A percentile compares a stretch with the other conserved stretches of the same genome.
These are phyloP conservation scores for Heterobasidion occidentale DNA, from an alignment of 1,284 basidiomycete species.

Conservation along the genomic window DNA sequence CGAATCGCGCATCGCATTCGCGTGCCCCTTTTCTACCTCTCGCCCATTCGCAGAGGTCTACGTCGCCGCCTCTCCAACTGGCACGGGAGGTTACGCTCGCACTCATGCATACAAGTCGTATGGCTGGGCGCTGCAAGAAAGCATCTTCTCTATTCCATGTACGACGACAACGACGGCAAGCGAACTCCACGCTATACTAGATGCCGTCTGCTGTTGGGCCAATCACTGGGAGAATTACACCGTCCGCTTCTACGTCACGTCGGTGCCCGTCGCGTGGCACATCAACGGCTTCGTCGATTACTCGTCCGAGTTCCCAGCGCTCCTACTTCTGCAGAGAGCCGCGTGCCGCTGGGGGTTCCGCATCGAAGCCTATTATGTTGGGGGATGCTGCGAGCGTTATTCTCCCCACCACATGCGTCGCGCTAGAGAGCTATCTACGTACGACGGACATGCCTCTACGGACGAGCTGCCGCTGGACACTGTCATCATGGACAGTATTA, in stretches of 20 bases:
- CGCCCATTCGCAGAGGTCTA: too few relatives aligned
- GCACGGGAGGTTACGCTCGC: too few relatives aligned
- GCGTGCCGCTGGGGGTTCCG: conserved; percentile 8
- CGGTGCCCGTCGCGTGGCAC: conserved; percentile 8
- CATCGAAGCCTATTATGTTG: conserved; percentile 1
- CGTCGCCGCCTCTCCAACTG: too few relatives aligned
- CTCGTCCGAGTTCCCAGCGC: conserved; percentile 4
- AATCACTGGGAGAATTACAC: conserved; percentile 7
- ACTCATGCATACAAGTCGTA: neutral
- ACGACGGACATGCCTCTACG: neutral
- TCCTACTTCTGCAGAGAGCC: conserved; percentile 8
- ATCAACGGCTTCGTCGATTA: conserved; percentile 5
- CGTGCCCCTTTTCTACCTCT: too few relatives aligned
- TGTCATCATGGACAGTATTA: neutral
- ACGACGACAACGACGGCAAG: neutral
- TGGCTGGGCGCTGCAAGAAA: neutral
- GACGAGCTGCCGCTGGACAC: neutral
- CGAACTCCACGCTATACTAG: conserved; percentile 11
- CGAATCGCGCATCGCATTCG: too few relatives aligned
- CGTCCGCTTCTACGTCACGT: conserved; percentile 7
- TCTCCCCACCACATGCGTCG: neutral
- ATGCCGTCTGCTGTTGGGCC: conserved; percentile 13
- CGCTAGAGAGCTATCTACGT: neutral
- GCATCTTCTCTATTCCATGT: neutral
- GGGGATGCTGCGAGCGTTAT: neutral